A percentile compares a stretch with the other conserved stretches of the same genome.
phyloP scores from a whole-genome alignment of 495 filamentous ascomycete species.

The Tuber borchii region DNA sequence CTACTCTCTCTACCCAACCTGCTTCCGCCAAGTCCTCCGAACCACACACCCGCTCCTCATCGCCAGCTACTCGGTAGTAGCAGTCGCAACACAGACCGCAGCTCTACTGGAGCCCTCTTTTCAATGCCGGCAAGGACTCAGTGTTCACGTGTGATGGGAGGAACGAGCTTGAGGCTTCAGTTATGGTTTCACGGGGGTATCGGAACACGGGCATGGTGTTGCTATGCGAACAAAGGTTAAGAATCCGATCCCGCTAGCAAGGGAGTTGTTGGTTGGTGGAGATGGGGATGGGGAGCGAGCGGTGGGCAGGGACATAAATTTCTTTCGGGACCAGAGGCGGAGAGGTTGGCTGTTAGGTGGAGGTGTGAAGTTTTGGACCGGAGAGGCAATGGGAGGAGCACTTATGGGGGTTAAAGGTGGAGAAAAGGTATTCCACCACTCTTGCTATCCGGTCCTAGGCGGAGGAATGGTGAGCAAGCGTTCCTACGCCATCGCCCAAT shows the following conservation, averaged over 20 bases:
- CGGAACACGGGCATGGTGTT: slow-evolving; percentile 71
- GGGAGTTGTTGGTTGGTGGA: slow-evolving; percentile 61
- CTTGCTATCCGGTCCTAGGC: slow-evolving; percentile 86
- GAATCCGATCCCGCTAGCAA: slow-evolving; percentile 72
- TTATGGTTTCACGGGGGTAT: slow-evolving; percentile 70
- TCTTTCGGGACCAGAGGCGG: slow-evolving; percentile 60
- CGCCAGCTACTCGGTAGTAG: slow-evolving; percentile 53
- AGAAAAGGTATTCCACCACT: slow-evolving; percentile 31
- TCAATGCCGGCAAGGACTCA: slow-evolving; percentile 78
- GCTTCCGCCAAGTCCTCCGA: slow-evolving; percentile 44
- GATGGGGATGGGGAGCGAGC: slow-evolving; percentile 44
- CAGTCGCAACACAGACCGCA: slow-evolving; percentile 70
- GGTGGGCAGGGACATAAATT: slow-evolving; percentile 57
- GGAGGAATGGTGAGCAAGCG: slow-evolving; percentile 54
- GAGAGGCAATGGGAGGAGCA: slow-evolving; percentile 79
- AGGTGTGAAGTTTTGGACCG: slow-evolving; percentile 69
- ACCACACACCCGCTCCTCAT: slow-evolving; percentile 47
- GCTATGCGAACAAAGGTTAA: slow-evolving; percentile 65
- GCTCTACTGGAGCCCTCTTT: slow-evolving; percentile 68
- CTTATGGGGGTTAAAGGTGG: slow-evolving; percentile 52
- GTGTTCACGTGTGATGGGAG: slow-evolving; percentile 76
- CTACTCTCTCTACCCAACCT: slow-evolving; percentile 27
- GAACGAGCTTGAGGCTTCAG: slow-evolving; percentile 78
- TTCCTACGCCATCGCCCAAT: slow-evolving; percentile 11
- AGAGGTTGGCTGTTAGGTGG: slow-evolving; percentile 59